Evolutionary conservation across 2,329 filamentous ascomycete species (phyloP).

Genomic region (Nannizziopsis barbatae): DNA sequence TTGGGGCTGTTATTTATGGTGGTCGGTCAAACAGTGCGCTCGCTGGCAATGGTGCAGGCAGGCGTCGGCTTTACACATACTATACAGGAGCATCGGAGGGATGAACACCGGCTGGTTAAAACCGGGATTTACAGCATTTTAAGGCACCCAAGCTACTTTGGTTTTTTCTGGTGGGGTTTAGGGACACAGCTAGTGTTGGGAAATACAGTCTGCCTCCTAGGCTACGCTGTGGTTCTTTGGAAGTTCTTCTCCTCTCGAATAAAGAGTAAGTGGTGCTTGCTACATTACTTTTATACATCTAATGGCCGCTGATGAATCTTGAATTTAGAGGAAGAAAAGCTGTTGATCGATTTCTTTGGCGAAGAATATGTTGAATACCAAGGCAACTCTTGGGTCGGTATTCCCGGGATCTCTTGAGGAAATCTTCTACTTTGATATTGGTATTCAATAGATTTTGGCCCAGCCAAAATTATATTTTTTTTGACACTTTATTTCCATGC

Average conservation of each 20-base stretch:
- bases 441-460: neutral
- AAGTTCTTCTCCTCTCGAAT: slow-evolving; percentile 71
- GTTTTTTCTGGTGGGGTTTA: slow-evolving; percentile 97
- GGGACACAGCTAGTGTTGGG: slow-evolving; percentile 85
- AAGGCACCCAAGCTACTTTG: slow-evolving; percentile 89
- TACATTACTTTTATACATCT: neutral
- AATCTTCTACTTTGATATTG: neutral
- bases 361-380: slow-evolving; percentile 68
- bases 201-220: slow-evolving; percentile 66
- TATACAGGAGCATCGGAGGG: slow-evolving; percentile 57
- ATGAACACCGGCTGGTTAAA: slow-evolving; percentile 71
- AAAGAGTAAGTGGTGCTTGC: slow-evolving; percentile 38
- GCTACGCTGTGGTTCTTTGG: slow-evolving; percentile 68
- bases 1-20: slow-evolving; percentile 55
- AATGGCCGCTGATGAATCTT: neutral
- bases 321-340: slow-evolving; percentile 58
- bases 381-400: slow-evolving; percentile 59
- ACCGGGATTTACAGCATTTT: slow-evolving; percentile 64
- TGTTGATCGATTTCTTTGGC: slow-evolving; percentile 71
- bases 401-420: slow-evolving; percentile 57
- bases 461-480: too few relatives aligned
- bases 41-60: slow-evolving; percentile 78
- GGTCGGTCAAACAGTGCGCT: slow-evolving; percentile 63
- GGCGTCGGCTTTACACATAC: slow-evolving; percentile 86
- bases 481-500: too few relatives aligned